phyloP scores from a whole-genome alignment of 192 early-diverging fungal genomes.

The Spizellomyces sp. region DNA sequence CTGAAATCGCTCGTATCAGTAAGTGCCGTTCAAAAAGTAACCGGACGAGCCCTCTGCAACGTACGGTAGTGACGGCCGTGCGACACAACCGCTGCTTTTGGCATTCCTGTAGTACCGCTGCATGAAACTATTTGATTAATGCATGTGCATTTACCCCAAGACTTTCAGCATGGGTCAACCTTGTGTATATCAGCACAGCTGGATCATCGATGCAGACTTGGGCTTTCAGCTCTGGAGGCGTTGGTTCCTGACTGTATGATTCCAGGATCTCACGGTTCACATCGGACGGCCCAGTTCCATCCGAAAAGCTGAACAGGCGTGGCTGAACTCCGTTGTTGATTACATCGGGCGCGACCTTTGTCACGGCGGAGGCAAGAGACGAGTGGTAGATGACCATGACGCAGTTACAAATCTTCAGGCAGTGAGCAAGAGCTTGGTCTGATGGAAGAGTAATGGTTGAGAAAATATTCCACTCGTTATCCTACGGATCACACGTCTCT shows the following conservation, averaged over 20 bases:
- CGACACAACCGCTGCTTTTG: slow-evolving; percentile 59
- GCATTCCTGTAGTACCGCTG: slow-evolving; percentile 65
- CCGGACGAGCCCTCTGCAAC: too few relatives aligned
- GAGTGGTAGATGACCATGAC: slow-evolving; percentile 4
- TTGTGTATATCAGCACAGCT: slow-evolving; percentile 43
- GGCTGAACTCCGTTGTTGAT: background rate
- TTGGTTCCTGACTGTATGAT: background rate
- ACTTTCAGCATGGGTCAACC: too few relatives aligned
- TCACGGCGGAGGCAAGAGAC: background rate
- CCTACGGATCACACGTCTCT: background rate
- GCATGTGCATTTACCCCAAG: too few relatives aligned
- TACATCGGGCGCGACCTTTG: background rate
- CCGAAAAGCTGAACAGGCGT: background rate
- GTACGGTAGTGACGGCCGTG: slow-evolving; percentile 39
- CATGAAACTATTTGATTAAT: too few relatives aligned
- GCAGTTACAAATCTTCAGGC: background rate
- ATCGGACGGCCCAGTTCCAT: background rate
- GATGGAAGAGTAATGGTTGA: background rate
- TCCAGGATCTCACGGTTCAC: background rate
- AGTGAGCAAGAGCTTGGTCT: slow-evolving; percentile 6
- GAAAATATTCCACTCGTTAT: background rate
- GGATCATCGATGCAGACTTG: slow-evolving; percentile 28
- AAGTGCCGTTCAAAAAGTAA: too few relatives aligned
- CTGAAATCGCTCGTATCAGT: too few relatives aligned
- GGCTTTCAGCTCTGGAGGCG: background rate